A percentile compares a stretch with the other conserved stretches of the same genome.
Evolutionary conservation across 805 yeast genomes (phyloP).

Genomic region (Cyberlindnera mycetangii): DNA sequence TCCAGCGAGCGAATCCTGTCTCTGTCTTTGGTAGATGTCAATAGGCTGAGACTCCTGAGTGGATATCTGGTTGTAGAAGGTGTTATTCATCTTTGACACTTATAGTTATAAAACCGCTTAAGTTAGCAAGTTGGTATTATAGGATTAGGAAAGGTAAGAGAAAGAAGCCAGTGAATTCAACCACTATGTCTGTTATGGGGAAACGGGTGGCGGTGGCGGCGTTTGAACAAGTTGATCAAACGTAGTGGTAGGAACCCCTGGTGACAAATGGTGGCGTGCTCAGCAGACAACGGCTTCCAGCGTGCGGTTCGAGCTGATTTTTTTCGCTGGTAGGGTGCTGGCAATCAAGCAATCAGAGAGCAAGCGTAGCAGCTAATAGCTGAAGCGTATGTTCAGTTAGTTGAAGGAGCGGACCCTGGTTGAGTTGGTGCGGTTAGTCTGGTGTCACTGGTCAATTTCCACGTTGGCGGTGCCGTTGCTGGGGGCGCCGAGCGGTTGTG

Average conservation of each 20-base stretch:
- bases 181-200: neutral
- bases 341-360: too few species aligned
- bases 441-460: neutral
- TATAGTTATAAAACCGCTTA: too few species aligned
- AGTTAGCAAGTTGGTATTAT: too few species aligned
- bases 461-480: neutral
- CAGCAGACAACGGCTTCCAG: neutral
- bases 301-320: neutral
- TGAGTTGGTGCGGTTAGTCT: neutral
- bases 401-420: neutral
- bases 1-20: constrained; percentile 17
- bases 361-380: too few species aligned
- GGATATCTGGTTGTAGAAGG: constrained; percentile 16
- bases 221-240: neutral
- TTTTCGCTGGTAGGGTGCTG: neutral
- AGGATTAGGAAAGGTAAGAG: neutral
- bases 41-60: constrained; percentile 21
- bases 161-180: neutral
- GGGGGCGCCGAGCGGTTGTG: neutral
- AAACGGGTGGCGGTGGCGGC: neutral
- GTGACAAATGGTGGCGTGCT: neutral
- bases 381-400: neutral
- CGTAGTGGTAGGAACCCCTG: neutral
- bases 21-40: constrained; percentile 23
- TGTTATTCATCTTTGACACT: constrained; percentile 18